Conservation (phyloP, 1,284 basidiomycete species). For the Cryptococcus sp. region DNA sequence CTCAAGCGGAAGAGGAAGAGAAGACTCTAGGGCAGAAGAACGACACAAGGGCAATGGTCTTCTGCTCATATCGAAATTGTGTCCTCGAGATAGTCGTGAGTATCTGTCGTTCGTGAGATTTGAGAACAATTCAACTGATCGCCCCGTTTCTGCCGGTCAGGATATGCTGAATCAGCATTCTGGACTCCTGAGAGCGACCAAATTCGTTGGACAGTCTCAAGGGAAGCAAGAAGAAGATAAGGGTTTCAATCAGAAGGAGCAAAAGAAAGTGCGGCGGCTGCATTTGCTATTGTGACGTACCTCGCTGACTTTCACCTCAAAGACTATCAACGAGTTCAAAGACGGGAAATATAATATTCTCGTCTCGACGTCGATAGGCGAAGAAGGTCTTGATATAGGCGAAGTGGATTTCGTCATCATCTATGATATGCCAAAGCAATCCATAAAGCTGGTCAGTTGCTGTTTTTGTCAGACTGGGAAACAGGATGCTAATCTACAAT, state of each 20-base stretch:
- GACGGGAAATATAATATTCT: conserved; percentile 84
- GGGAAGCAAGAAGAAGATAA: conserved; percentile 75
- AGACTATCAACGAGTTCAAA: conserved; percentile 77
- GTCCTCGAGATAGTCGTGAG: conserved; percentile 83
- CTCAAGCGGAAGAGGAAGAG: conserved; percentile 59
- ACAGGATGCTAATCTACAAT: neutral
- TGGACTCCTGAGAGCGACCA: conserved; percentile 72
- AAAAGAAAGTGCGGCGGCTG: conserved; percentile 67
- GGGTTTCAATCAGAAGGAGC: conserved; percentile 88
- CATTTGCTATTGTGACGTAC: neutral
- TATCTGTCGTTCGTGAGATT: neutral
- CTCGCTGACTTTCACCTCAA: neutral
- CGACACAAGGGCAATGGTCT: conserved; percentile 89
- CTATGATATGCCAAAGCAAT: conserved; percentile 95
- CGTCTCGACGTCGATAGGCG: conserved; percentile 95
- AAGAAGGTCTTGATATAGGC: conserved; percentile 99
- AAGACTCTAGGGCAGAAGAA: conserved; percentile 53
- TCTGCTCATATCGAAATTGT: conserved; percentile 82
- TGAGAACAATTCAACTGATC: neutral
- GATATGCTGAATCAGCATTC: conserved; percentile 68
- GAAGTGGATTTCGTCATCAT: conserved; percentile 97
- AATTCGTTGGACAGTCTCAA: conserved; percentile 87
- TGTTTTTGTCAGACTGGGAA: neutral
- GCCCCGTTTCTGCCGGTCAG: conserved; percentile 26
- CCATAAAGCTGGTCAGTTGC: conserved; percentile 85